Evolutionary conservation across 192 early-diverging fungal species (phyloP), one percentile per base, ranked within the genome.

Genomic region (Diversispora epigaea): DNA sequence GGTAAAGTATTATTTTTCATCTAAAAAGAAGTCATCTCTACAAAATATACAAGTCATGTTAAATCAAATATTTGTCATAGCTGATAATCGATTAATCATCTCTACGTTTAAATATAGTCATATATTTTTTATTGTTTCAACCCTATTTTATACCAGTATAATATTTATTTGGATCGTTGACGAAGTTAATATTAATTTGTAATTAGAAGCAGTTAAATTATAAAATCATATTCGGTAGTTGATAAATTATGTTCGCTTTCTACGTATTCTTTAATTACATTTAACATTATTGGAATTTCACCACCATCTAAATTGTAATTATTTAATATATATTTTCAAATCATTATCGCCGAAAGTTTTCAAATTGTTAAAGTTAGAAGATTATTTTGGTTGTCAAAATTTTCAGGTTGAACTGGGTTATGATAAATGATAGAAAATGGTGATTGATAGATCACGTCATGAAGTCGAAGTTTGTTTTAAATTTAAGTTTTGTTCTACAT

Each of bases 391-490:
- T 50, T 50, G 14, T 4, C 49, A 50, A 17, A 17, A 54, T 17
- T 11, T 17, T 22, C 19, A 58, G 19, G 6, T 58, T 58, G n/a
- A 58, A n/a, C 22, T 58, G 57, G 65, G 22, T 67, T 67, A 22
- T 32, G 25, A 32, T 67, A 67, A 67, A 67, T 67, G 17, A 67
- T 67, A 12, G 65, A 44, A 47, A 67, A 66, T 47, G 64, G 47
- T 12, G 65, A n/a, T n/a, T n/a, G n/a, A n/a, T n/a, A n/a, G n/a
- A n/a, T n/a, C n/a, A n/a, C n/a, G n/a, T n/a, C n/a, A 67, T 47
- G 43, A 22, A 41, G 11, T 4, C 3, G 25, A 32, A 32, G 25
- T 0, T 32, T 32, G 25, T 32, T 32, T 32, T 32, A 32, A 2
- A 32, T 32, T 32, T 32, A 32, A 2, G 25, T 32, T 32, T 32